These are phyloP conservation scores for Tranzscheliella williamsii DNA, from an alignment of 1,284 basidiomycete species.

Conservation along the genomic window DNA sequence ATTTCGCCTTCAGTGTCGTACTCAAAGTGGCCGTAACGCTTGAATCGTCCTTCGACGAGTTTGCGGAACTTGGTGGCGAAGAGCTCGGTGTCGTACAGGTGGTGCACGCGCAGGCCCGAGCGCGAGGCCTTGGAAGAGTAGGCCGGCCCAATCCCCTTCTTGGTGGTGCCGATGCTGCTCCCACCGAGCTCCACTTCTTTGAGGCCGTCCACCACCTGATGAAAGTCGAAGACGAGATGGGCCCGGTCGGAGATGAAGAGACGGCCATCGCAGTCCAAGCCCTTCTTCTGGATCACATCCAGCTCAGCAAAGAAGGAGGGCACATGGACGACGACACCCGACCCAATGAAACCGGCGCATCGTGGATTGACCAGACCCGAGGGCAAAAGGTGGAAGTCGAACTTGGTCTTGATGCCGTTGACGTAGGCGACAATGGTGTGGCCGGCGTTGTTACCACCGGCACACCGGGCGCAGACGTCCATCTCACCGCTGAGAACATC, in stretches of 20 bases:
- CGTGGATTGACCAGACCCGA: constrained; percentile 87
- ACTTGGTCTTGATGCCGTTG: constrained; percentile 77
- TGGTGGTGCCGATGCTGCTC: constrained; percentile 89
- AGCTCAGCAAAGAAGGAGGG: constrained; percentile 95
- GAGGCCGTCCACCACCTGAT: constrained; percentile 97
- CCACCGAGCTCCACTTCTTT: constrained; percentile 97
- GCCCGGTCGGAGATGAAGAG: constrained; percentile 94
- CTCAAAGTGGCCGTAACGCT: constrained; percentile 96
- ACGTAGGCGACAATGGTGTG: constrained; percentile 91
- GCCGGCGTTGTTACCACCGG: constrained; percentile 97
- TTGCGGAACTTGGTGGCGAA: constrained; percentile 93
- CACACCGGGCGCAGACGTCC: constrained; percentile 93
- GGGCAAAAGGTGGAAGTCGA: constrained; percentile 93
- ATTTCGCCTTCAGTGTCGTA: constrained; percentile 99
- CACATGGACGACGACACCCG: constrained; percentile 90
- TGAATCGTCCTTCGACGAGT: constrained; percentile 94
- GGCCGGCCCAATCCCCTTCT: constrained; percentile 96
- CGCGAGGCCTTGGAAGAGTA: constrained; percentile 97
- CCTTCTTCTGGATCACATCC: constrained; percentile 79
- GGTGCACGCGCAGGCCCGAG: constrained; percentile 92
- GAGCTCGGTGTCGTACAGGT: constrained; percentile 83
- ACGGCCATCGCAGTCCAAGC: constrained; percentile 78
- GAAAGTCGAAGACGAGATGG: constrained; percentile 96
- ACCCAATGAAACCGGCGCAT: constrained; percentile 86
- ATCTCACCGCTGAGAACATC: constrained; percentile 68